These are phyloP conservation scores for Emmonsiellopsis sp. DNA, from an alignment of 2,329 filamentous ascomycete genomes.

Conservation along the genomic window DNA sequence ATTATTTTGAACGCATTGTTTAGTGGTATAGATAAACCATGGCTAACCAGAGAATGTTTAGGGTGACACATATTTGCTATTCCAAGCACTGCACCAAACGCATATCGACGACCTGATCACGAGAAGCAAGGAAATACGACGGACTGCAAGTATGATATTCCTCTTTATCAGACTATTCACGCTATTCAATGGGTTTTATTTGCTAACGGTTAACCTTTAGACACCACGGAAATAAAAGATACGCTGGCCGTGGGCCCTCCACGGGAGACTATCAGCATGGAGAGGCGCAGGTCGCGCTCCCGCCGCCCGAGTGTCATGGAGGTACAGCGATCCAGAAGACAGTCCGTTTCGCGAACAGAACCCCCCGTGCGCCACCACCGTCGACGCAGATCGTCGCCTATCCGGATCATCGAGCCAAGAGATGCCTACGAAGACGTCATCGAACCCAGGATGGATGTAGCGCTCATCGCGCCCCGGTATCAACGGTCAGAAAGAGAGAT, in stretches of 20 bases:
- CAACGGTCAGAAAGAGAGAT: constrained; percentile 53
- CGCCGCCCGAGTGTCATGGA: constrained; percentile 1
- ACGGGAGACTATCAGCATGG: constrained; percentile 18
- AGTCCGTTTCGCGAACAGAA: constrained; percentile 1
- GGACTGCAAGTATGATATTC: constrained; percentile 19
- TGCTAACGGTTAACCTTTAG: not conserved
- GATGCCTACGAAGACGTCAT: constrained; percentile 32
- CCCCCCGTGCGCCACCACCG: constrained; percentile 4
- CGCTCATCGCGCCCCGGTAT: constrained; percentile 41
- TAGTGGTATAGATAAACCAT: not conserved
- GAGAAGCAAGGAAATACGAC: constrained; percentile 53
- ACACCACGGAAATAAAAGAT: constrained; percentile 1
- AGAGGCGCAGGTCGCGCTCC: constrained; percentile 19
- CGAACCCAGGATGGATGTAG: constrained; percentile 39
- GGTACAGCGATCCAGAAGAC: not conserved
- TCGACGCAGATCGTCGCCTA: constrained; percentile 28
- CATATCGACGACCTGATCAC: constrained; percentile 86
- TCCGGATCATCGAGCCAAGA: constrained; percentile 24
- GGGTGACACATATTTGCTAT: constrained; percentile 72
- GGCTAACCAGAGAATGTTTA: constrained; percentile 34
- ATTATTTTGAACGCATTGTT: not conserved
- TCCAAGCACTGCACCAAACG: constrained; percentile 75
- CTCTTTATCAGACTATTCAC: not conserved
- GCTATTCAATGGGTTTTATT: not conserved
- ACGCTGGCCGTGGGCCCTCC: not conserved